Evolutionary conservation across 1,284 basidiomycete genomes (phyloP), one percentile per base, ranked within the genome.

Genomic region (Dichomitus squalens): DNA sequence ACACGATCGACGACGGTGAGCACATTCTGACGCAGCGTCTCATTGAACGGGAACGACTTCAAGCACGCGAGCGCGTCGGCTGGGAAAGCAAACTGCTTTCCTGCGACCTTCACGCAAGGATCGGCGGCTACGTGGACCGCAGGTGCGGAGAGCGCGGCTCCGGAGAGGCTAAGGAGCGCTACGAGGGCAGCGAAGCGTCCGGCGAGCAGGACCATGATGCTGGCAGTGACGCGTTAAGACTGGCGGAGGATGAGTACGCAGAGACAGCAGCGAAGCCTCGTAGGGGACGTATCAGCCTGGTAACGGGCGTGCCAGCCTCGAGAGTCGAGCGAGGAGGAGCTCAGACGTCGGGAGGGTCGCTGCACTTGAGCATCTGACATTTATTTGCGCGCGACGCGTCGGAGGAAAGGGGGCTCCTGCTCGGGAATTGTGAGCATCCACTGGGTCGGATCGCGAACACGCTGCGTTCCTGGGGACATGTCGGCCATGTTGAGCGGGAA

Each of bases 41-140:
- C 83, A 64, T 85, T 84, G 75, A 86, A 86, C 0, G 84, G 81
- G 68, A 86, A 87, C 7, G 81, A 78, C 66, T 80, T 83, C 64
- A 80, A 70, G 64, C 85, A 87, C 0, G 83, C 80, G 52, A 84
- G 70, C n/a, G 79, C 83, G 59, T 84, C 81, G 3, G 78, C 72
- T 16, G 84, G 81, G 12, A 73, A 73, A 4, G 78, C 79, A 62
- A 82, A 84, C 0, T 66, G 51, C 61, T 79, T 71, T 4, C 81
- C 82, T 9, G 79, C 79, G 52, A 86, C 75, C 56, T 75, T 76
- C 2, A 72, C 73, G 65, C 83, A 85, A 31, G 83, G 79, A 63
- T 84, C 82, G 18, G 60, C 58, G 14, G 50, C 38, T 18, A 55
- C 50, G 14, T 51, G 31, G 2, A n/a, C n/a, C n/a, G n/a, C n/a